Base-by-base conservation (phyloP, 345 rosid genomes). In the Eucalyptus grandis region DNA sequence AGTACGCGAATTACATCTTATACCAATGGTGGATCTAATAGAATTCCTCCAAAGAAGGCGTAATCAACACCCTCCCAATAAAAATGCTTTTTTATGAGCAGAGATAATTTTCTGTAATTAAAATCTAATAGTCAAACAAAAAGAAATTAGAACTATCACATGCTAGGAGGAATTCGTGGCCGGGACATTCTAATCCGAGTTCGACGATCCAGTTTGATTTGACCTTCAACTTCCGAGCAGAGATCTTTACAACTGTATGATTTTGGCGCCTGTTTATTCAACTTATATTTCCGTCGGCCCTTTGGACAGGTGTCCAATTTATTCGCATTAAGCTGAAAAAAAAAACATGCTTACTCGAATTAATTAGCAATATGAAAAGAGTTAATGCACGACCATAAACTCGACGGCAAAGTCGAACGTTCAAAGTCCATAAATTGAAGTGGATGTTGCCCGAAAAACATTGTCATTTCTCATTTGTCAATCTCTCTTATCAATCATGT, bases 221-320 rank as follows among this genome's bases (percentile, higher is more conserved):
- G 19, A 65, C 72, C 72, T 30, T 65, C 9, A n/a, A n/a, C 72
- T 26, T 26, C 34, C 72, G 1, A 30, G 37, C 19, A 30, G 37
- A 65, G 10, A 30, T 14, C 72, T 30, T 65, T 65, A 30, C 72
- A n/a, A 30, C 31, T n/a, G 72, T 65, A 30, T 0, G 72, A 65
- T 31, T 65, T n/a, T n/a, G 72, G 72, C 7, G 0, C 37, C 72
- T 0, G 72, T 0, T 65, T 1, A n/a, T 65, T 30, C 72, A 65
- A 65, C 37, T 65, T 65, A 14, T n/a, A 65, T 7, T 30, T 65
- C 10, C 19, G 72, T 11, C 0, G 34, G 72, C 37, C 72, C 19
- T 65, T n/a, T 31, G 37, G 37, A n/a, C 19, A 4, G 77, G 21
- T 1, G 77, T 65, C 37, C 37, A 65, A 65, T 65, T n/a, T 1